phyloP scores from a whole-genome alignment of 768 basidiomycete genomes.

The Mycena belliarum region DNA sequence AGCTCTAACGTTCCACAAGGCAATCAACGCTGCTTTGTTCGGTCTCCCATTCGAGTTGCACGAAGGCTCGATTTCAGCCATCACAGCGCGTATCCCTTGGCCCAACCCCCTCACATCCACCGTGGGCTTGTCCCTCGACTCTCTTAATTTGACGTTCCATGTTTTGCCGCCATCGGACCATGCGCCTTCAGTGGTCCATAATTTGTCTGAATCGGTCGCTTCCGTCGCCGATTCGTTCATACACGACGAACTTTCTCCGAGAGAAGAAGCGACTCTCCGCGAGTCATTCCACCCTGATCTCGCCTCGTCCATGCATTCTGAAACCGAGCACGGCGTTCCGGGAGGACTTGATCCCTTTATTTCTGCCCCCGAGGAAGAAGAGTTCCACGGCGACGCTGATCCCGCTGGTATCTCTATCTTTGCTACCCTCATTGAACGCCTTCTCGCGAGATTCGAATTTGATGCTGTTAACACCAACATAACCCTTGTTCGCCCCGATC shows the following conservation, averaged over 20 bases:
- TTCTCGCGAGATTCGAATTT: constrained; percentile 79
- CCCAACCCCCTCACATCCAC: constrained; percentile 79
- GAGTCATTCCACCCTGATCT: constrained; percentile 62
- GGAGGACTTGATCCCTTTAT: constrained; percentile 67
- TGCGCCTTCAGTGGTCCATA: constrained; percentile 28
- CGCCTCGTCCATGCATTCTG: constrained; percentile 24
- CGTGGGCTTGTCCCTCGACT: constrained; percentile 68
- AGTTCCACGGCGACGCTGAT: constrained; percentile 48
- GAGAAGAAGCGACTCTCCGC: constrained; percentile 71
- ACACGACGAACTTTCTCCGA: constrained; percentile 73
- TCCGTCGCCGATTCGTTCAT: constrained; percentile 87
- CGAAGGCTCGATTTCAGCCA: constrained; percentile 70
- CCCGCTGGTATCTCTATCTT: constrained; percentile 80
- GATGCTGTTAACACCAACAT: constrained; percentile 68
- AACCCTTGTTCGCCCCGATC: constrained; percentile 65
- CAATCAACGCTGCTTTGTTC: constrained; percentile 71
- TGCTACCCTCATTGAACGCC: constrained; percentile 74
- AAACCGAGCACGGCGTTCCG: constrained; percentile 53
- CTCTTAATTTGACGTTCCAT: constrained; percentile 68
- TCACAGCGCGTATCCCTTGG: constrained; percentile 82
- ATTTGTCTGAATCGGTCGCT: constrained; percentile 77
- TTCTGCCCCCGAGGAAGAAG: constrained; percentile 41
- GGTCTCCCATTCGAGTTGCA: constrained; percentile 68
- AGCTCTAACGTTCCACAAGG: constrained; percentile 41
- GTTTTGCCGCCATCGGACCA: constrained; percentile 33